phyloP scores from a whole-genome alignment of 176 grass and related monocot species.

The Rhynchospora tenuis region DNA sequence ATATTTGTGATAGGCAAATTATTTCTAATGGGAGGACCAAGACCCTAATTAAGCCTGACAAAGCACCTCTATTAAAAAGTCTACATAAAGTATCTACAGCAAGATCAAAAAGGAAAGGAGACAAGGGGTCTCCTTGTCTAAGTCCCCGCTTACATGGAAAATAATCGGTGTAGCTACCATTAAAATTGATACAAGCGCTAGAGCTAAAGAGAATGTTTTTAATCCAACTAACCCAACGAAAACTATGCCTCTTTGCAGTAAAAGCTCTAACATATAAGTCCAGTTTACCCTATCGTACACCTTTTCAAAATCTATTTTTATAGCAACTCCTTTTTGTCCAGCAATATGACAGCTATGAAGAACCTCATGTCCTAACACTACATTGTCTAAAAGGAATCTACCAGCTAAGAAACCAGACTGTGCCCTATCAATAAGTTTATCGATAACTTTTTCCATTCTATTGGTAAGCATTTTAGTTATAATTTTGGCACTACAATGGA shows the following conservation, averaged over 20 bases:
- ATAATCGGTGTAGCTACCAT: background rate
- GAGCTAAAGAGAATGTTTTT: background rate
- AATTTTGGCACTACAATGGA: background rate
- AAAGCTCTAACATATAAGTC: background rate
- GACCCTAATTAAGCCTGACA: too few species aligned
- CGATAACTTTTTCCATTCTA: background rate
- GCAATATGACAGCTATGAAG: too few species aligned
- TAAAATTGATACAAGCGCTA: background rate
- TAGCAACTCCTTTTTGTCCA: background rate
- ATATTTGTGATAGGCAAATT: background rate
- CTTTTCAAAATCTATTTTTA: background rate
- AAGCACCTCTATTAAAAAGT: too few species aligned
- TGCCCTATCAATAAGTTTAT: too few species aligned
- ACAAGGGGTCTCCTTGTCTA: background rate
- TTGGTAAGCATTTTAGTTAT: background rate
- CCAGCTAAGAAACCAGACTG: too few species aligned
- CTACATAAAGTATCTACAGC: background rate
- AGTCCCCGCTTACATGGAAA: background rate
- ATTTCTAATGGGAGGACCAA: too few species aligned
- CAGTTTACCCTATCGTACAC: background rate
- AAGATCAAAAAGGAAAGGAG: background rate
- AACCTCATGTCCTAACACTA: too few species aligned
- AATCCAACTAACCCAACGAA: background rate
- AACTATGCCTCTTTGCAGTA: background rate
- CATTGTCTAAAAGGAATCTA: too few species aligned